Evolutionary conservation across 2,329 filamentous ascomycete species (phyloP).

Genomic region (Chaetomiaceae sp.): DNA sequence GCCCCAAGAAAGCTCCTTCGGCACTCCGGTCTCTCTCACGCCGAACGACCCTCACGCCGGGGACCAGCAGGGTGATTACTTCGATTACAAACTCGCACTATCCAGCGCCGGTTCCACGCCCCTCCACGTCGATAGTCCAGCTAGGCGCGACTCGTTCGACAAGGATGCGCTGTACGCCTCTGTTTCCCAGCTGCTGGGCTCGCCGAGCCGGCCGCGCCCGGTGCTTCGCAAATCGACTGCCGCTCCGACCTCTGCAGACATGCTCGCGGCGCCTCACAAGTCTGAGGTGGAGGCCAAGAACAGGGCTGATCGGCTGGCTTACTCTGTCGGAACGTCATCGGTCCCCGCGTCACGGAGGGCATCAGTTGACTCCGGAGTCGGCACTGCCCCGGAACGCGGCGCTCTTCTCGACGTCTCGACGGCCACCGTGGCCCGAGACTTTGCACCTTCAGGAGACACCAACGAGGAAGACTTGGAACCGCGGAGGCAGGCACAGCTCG

Average conservation of each 20-base stretch:
- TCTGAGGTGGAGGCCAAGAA: conserved; percentile 32
- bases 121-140: conserved; percentile 2
- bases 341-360: conserved; percentile 24
- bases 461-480: conserved; percentile 7
- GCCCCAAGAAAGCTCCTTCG: conserved; percentile 6
- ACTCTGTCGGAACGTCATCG: conserved; percentile 28
- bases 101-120: conserved; percentile 13
- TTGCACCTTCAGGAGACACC: not conserved
- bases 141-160: conserved; percentile 24
- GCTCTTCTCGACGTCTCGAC: conserved; percentile 4
- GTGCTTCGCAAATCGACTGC: conserved; percentile 24
- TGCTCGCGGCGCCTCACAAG: conserved; percentile 15
- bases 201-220: conserved; percentile 24
- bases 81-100: conserved; percentile 16
- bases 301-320: conserved; percentile 31
- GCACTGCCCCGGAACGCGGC: conserved; percentile 4
- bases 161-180: conserved; percentile 24
- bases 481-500: conserved; percentile 16
- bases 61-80: conserved; percentile 19
- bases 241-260: conserved; percentile 16
- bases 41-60: conserved; percentile 12
- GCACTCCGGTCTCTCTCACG: conserved; percentile 13
- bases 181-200: conserved; percentile 21
- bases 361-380: conserved; percentile 24
- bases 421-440: conserved; percentile 9